Base-by-base conservation (phyloP, 129 eudicot genomes). In the Kitagawia praeruptora region DNA sequence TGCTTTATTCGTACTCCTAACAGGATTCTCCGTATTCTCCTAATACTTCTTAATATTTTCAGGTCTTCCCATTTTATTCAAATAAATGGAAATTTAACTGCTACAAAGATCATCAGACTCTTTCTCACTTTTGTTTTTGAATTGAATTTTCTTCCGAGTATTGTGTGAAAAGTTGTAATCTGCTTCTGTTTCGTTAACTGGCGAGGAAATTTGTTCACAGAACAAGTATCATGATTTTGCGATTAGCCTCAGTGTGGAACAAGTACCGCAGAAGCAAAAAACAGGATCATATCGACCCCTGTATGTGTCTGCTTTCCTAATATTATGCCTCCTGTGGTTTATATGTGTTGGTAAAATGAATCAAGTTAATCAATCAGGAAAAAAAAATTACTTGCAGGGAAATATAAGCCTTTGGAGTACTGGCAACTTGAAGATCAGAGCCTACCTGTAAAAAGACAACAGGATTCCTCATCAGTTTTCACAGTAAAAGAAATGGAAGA, bases 401-500 rank as follows among this genome's bases (percentile, higher is more conserved):
- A 81, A 69, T 96, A 90, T 86, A 89, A 86, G 82, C 86, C 99
- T 75, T 90, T 81, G 82, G 97, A 90, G 81, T 75, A 74, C 75
- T 92, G 99, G 99, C 86, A 96, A 75, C 85, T 92, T 54, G 97
- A 92, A 48, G 85, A 89, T 78, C 89, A 85, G 71, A 89, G 77
- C 81, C 90, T 91, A 16, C 97, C 93, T 27, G 83, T 89, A 45
- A 96, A 96, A 82, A 84, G 84, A 78, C 80, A 82, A 75, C 87
- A 87, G 44, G 99, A 88, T 34, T 89, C 99, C 46, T 90, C 99
- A 45, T 82, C 96, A 39, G 92, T 96, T 83, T 96, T 80, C 78
- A 96, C 99, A 21, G 85, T 96, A 31, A 96, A 87, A 76, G 95
- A 96, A 75, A 96, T 96, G 99, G 99, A 96, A 63, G 97, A 84